Evolutionary conservation across 75 land plant species (phyloP), one percentile per base, ranked within the genome.

Genomic region (Cryptomeria japonica): DNA sequence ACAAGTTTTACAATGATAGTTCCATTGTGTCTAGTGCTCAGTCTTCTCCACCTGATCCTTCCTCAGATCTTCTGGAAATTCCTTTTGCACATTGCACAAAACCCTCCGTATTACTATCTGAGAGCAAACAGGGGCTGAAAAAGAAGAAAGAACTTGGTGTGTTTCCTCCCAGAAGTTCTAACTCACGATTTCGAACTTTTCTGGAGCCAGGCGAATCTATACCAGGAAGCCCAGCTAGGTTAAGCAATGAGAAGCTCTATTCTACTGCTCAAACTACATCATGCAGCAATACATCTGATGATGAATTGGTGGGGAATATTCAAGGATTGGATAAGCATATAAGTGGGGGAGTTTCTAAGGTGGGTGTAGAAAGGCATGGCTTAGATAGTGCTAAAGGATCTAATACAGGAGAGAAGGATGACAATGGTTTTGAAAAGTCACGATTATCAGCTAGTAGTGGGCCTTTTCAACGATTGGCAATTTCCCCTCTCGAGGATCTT

Each of bases 241-340:
- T 79, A 25, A 79, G 42, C n/a, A 38, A 79, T 79, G 82, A 79
- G 6, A 79, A 79, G 82, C 82, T 79, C 44, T 79, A 79, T 79
- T 79, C 82, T 39, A 79, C 82, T 39, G 44, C 82, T 79, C 82
- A 79, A 79, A 79, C 42, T 38, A 38, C 82, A 14, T 79, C 82
- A 8, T 79, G 82, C 11, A 79, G 82, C 82, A 79, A 79, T 79
- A 79, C 82, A 22, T 79, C 46, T 19, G 82, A 79, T 39, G 82
- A 79, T 41, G 82, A 79, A 25, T 79, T 38, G 82, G 82, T 25
- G 42, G 42, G 42, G 9, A 79, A 41, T 25, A 79, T 79, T 25
- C 82, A 79, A 38, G 42, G 82, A 79, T 79, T 78, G 42, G 22
- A 78, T 78, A 78, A 19, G 80, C 38, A 41, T 79, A 79, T 79